Conservation (phyloP, 176 grass and related monocot species). For the Avena insularis region DNA sequence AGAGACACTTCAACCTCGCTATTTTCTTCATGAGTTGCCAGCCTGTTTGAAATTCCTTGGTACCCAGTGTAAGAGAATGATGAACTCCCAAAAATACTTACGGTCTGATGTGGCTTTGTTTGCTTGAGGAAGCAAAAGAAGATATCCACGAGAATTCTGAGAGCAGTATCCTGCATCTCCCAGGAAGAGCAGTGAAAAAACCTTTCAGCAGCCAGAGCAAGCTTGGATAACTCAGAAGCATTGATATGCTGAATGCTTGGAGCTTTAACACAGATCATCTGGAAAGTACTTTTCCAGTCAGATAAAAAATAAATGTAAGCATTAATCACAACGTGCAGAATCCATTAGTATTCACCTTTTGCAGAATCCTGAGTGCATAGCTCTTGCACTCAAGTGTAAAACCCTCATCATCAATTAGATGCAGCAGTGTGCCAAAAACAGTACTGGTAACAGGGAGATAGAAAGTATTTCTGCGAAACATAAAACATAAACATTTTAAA, state of each 20-base stretch:
- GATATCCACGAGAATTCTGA: constrained; percentile 58
- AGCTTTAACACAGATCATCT: constrained; percentile 52
- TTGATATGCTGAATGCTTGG: constrained; percentile 37
- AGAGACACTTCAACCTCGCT: constrained; percentile 17
- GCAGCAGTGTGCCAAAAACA: constrained; percentile 53
- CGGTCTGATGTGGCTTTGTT: constrained; percentile 23
- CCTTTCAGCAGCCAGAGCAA: constrained; percentile 48
- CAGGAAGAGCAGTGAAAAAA: constrained; percentile 50
- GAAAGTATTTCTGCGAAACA: constrained; percentile 45
- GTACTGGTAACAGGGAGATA: constrained; percentile 49
- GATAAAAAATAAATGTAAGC: constrained; percentile 23
- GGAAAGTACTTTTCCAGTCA: constrained; percentile 40
- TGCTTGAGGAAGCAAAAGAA: constrained; percentile 53
- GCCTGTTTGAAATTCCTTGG: constrained; percentile 40
- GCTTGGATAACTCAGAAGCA: constrained; percentile 50
- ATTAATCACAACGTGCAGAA: constrained; percentile 27
- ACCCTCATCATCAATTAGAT: constrained; percentile 48
- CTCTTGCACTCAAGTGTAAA: constrained; percentile 53
- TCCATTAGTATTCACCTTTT: constrained; percentile 47
- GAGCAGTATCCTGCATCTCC: constrained; percentile 46
- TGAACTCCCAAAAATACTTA: constrained; percentile 13
- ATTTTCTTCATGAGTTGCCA: constrained; percentile 48
- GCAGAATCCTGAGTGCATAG: constrained; percentile 54
- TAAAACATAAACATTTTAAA: constrained; percentile 63
- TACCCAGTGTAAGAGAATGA: constrained; percentile 3